Base-by-base conservation (phyloP, 306 rosid species). In the Vachellia pachyceras region DNA sequence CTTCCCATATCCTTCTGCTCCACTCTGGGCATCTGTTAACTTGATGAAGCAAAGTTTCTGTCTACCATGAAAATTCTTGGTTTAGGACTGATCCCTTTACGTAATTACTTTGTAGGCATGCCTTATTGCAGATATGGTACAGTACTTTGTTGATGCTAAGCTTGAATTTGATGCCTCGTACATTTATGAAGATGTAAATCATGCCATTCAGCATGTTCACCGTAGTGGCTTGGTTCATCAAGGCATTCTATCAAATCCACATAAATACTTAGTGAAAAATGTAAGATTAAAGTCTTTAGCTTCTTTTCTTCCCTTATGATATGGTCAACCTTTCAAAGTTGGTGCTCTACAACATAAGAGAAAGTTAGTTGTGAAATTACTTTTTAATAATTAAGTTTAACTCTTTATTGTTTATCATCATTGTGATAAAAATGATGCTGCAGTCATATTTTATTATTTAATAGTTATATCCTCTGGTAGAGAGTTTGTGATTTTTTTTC, bases 91-190 rank as follows among this genome's bases (percentile, higher is more conserved):
- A 74, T 73, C 78, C 72, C 75, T 80, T 54, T 73, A 76, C 44
- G 39, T 73, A 57, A 40, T 86, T 80, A 76, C 65, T 85, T 80
- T 76, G 85, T 82, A 95, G 99, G 99, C 99, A 81, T 95, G 99
- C 93, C 99, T 95, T 76, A 92, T 95, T 82, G 95, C 99, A 46
- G 99, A 95, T 89, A 86, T 95, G 15, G 94, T 95, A 84, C 99
- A 95, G 83, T 88, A 95, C 82, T 95, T 95, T 37, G 95, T 89
- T 75, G 94, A 95, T 86, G 97, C 97, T 72, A 93, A 91, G 85
- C 93, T 95, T 80, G 93, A 93, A 82, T 95, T 93, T 84, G 99
- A 95, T 88, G 90, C 97, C 76, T 80, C 92, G 75, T 95, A 95
- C 88, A 83, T 95, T 81, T 95, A 90, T 88, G 87, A 95, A 89